Evolutionary conservation across 345 rosid species (phyloP), one percentile per base, ranked within the genome.

Genomic region (Pistacia atlantica): DNA sequence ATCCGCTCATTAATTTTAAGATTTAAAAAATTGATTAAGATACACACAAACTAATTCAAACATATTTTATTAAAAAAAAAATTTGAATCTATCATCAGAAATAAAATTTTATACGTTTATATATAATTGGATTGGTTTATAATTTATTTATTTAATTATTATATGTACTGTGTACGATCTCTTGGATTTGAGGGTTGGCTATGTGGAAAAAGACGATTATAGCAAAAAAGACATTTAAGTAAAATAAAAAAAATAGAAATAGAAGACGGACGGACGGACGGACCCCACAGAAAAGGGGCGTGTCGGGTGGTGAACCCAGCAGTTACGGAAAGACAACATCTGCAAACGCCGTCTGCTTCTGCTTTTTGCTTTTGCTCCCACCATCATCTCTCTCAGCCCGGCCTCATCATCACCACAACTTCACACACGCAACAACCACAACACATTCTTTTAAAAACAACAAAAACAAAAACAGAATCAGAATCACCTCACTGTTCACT

Each of bases 271-370:
- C 25, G 25, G 25, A 25, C 25, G 25, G 25, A 25, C 25, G 71
- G 88, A 76, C 65, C 81, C 88, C 84, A 17, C 57, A 25, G 37
- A 59, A 51, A 77, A 79, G 55, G 73, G 20, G 25, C 62, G 69
- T 80, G 86, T 83, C 84, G 80, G 80, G 76, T 59, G 62, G 48
- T 69, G 58, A 71, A 64, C 20, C 62, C 38, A 62, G 63, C 46
- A 38, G 79, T 71, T 12, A 73, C 82, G 82, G 81, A 75, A 77
- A 71, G 75, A 67, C 80, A 64, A 68, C 75, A 18, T 48, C 76
- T 67, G 75, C 67, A 80, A 69, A 79, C 82, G 80, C 78, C 84
- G 87, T 80, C 62, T 4, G 52, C 63, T 49, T 28, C 20, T 11
- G 52, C 77, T 75, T 56, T 35, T 62, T 52, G n/a, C 33, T 69